Evolutionary conservation across 2,329 filamentous ascomycete genomes (phyloP), one percentile per base, ranked within the genome.

Genomic region (Microsporum canis): DNA sequence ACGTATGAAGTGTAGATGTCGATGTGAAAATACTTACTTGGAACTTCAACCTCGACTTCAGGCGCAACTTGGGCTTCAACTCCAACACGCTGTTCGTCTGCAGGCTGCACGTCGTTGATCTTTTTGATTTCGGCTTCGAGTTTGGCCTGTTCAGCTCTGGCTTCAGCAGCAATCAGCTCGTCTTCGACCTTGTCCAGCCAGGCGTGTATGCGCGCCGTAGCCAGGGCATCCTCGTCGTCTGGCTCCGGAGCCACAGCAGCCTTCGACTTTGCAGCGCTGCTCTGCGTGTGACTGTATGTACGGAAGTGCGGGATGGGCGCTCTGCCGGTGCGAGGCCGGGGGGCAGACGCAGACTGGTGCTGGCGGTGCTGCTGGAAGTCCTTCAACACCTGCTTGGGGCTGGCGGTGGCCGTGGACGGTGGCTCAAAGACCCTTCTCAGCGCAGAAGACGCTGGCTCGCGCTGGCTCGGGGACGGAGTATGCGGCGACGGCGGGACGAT

Each of bases 131-230:
- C 49, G 49, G n/a, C 49, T 33, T 47, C 43, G 49, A 31, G 29
- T 55, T 23, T 29, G 14, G 23, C 31, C 36, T 34, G 27, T 34
- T 53, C 49, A 12, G 27, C 31, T n/a, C 33, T 27, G 0, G n/a
- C 49, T 34, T 55, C 49, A 31, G 49, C 49, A 5, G 49, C 49
- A 23, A 55, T 36, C 31, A 34, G 49, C 49, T 55, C 49, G 27
- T 58, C 56, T 5, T 23, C 56, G 23, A 58, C 39, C 23, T 29
- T 58, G 57, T 59, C 57, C 7, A 59, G 57, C 57, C 57, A 59
- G 14, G 39, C 57, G 33, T 59, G 41, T 7, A 59, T 59, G 36
- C 56, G 36, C 49, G 49, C 49, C 31, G 31, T 55, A 17, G 31
- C 31, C 31, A 31, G 12, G 31, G 49, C 49, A 38, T 55, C 49